Evolutionary conservation across 78 protist genomes (phyloP).

Genomic region (Guillardia theta): DNA sequence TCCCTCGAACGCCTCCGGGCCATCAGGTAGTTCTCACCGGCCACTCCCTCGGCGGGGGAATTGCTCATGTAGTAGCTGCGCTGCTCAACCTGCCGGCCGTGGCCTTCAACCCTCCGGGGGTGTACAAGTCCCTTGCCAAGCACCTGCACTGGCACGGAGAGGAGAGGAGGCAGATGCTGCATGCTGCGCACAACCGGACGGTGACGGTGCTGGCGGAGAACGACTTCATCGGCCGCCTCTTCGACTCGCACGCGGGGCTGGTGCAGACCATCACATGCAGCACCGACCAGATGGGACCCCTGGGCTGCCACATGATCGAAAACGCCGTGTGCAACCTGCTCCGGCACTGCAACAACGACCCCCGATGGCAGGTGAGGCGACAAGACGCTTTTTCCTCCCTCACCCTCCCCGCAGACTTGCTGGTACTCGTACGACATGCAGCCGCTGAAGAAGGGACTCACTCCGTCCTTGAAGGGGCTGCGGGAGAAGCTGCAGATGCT

Average conservation of each 20-base stretch:
- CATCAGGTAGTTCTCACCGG: background rate
- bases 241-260: constrained; percentile 28
- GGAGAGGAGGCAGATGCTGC: background rate
- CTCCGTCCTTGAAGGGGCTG: too few species aligned
- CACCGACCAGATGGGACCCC: background rate
- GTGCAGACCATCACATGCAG: constrained; percentile 6
- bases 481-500: too few species aligned
- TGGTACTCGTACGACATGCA: too few species aligned
- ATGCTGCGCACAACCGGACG: constrained; percentile 17
- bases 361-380: too few species aligned
- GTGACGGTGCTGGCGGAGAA: background rate
- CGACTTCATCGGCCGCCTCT: background rate
- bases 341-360: background rate
- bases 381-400: too few species aligned
- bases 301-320: background rate
- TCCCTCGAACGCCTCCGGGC: background rate
- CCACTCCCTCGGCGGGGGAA: background rate
- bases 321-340: background rate
- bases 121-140: background rate
- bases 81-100: background rate
- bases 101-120: background rate
- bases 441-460: too few species aligned
- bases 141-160: background rate
- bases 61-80: background rate
- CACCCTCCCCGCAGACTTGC: too few species aligned